Base-by-base conservation (phyloP, 2,329 filamentous ascomycete genomes). In the Calonectria multiphialidica region DNA sequence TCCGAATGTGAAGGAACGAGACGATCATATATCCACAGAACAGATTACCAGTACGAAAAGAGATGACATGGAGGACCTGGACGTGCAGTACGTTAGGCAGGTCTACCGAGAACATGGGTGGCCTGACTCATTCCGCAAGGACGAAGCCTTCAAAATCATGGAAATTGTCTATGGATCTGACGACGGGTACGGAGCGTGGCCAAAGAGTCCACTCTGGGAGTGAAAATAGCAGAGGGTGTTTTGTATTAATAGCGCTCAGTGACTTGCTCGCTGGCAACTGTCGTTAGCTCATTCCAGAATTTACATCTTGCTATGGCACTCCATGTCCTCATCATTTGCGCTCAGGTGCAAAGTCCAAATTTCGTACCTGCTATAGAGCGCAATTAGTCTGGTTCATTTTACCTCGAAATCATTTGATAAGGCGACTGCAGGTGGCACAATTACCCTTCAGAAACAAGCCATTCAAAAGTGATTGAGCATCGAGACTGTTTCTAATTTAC, bases 41-140 rank as follows among this genome's bases (percentile, higher is more conserved):
- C 57, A 76, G 67, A 23, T 64, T 78, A 70, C 63, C 23, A 37
- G 28, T 28, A 6, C 70, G 57, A 44, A 50, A 73, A 57, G 45
- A 63, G 64, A 59, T 18, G 35, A 74, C 59, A 62, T 44, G 55
- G 75, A 72, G 10, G 68, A 78, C 15, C 66, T 75, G 47, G 74
- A 76, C 30, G 49, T 73, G 25, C 72, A 73, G 66, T 75, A 76
- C 25, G 68, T 73, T 1, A 69, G 70, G 44, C 75, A 76, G 9
- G 76, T 83, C 28, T 83, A 82, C 63, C 76, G 77, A 12, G 74
- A 78, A 35, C 76, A 83, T 66, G 79, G 81, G 25, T 83, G 81
- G 82, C 82, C 81, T 9, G 69, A 81, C 47, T 62, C 77, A 35
- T 84, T 82, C 70, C 75, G 74, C 37, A 82, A 80, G 72, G 68